Evolutionary conservation across 306 rosid genomes (phyloP).

Genomic region (Citrullus colocynthis): DNA sequence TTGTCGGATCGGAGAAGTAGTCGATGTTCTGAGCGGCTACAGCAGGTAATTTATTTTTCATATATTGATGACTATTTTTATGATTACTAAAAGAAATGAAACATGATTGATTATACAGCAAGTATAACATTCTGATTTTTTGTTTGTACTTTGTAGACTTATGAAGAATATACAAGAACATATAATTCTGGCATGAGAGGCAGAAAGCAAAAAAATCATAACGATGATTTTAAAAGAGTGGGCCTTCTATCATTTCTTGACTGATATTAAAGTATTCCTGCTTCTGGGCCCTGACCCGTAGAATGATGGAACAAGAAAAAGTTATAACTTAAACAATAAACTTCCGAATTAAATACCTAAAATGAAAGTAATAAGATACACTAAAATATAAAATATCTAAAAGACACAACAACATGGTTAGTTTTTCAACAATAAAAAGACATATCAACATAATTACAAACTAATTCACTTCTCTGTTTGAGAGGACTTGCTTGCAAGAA

Average conservation of each 20-base stretch:
- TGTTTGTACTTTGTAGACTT: background rate
- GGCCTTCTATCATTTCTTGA: background rate
- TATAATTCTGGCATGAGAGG: background rate
- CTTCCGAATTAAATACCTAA: background rate
- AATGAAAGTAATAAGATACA: too few species aligned
- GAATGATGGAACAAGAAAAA: background rate
- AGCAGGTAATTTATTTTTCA: background rate
- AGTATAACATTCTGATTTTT: background rate
- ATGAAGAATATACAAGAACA: background rate
- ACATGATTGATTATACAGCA: background rate
- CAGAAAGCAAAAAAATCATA: background rate
- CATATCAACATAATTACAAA: background rate
- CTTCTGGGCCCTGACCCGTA: background rate
- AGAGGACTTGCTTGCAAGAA: background rate
- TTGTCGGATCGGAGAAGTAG: conserved; percentile 89
- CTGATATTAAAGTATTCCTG: background rate
- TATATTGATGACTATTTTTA: too few species aligned
- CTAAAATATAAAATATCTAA: background rate
- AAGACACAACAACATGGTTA: background rate
- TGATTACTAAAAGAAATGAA: background rate
- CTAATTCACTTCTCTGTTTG: background rate
- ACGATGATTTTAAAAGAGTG: background rate
- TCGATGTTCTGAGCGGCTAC: conserved; percentile 96
- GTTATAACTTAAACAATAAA: background rate
- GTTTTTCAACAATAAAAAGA: background rate